Evolutionary conservation across 345 rosid genomes (phyloP).

Genomic region (Citrus medica): DNA sequence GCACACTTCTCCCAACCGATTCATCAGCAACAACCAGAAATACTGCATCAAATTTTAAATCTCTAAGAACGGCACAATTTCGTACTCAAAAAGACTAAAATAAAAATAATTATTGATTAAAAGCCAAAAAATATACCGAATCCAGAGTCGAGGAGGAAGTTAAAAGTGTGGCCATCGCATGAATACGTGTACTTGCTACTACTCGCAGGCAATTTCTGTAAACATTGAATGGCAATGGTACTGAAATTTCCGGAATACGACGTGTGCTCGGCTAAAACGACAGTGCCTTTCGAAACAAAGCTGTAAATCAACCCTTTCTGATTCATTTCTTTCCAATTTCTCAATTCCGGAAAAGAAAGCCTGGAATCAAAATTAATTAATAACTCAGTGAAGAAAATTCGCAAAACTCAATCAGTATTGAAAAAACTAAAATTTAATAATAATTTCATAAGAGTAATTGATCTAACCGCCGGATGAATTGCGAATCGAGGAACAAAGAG

Average conservation of each 20-base stretch:
- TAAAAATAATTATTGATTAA: not conserved
- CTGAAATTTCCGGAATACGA: constrained; percentile 91
- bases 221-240: constrained; percentile 95
- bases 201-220: constrained; percentile 87
- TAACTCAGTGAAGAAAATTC: not conserved
- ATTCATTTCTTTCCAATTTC: constrained; percentile 45
- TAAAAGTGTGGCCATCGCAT: constrained; percentile 89
- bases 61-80: not conserved
- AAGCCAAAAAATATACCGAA: constrained; percentile 47
- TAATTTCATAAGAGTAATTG: not conserved
- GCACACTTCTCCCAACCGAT: constrained; percentile 75
- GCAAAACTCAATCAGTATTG: not conserved
- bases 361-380: not conserved
- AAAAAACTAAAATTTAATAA: too few relatives aligned
- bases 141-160: constrained; percentile 74
- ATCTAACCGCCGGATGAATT: not conserved
- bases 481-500: not conserved
- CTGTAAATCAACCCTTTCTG: constrained; percentile 93
- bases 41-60: constrained; percentile 40
- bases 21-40: constrained; percentile 98
- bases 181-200: constrained; percentile 96
- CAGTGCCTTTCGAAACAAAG: constrained; percentile 92
- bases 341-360: not conserved
- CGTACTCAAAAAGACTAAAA: not conserved
- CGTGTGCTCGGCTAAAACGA: constrained; percentile 93